phyloP scores from a whole-genome alignment of 139 green algal genomes.

The Picochlorum sp. region DNA sequence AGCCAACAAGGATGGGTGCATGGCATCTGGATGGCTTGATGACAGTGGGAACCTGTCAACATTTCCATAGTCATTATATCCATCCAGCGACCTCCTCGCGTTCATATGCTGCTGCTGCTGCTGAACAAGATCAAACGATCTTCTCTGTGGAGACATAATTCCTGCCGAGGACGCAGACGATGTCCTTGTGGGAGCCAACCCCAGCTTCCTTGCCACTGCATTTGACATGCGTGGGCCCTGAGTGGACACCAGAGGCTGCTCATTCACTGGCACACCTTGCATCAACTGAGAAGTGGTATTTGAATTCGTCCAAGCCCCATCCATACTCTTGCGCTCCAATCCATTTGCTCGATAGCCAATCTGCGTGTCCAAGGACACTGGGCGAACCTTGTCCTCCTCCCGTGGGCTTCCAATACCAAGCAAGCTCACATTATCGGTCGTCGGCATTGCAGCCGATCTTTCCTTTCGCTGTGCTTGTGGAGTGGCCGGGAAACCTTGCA shows the following conservation, averaged over 20 bases:
- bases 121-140: not conserved
- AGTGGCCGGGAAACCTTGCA: too few relatives aligned
- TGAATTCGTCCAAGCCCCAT: not conserved
- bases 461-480: too few relatives aligned
- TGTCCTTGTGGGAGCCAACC: slow-evolving; percentile 33
- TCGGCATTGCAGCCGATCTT: not conserved
- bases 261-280: slow-evolving; percentile 20
- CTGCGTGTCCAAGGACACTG: too few relatives aligned
- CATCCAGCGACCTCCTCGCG: not conserved
- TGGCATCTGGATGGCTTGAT: too few relatives aligned
- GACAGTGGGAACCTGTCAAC: too few relatives aligned
- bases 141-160: slow-evolving; percentile 9
- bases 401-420: too few relatives aligned
- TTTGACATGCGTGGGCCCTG: slow-evolving; percentile 61
- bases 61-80: not conserved
- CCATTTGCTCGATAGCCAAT: too few relatives aligned
- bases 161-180: slow-evolving; percentile 10
- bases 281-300: not conserved
- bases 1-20: too few relatives aligned
- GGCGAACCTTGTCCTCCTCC: too few relatives aligned
- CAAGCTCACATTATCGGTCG: not conserved
- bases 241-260: slow-evolving; percentile 31
- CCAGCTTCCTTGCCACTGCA: slow-evolving; percentile 64
- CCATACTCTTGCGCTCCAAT: not conserved
- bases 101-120: slow-evolving; percentile 1